Evolutionary conservation across 768 basidiomycete species (phyloP).

Genomic region (Tephrocybe sp.): DNA sequence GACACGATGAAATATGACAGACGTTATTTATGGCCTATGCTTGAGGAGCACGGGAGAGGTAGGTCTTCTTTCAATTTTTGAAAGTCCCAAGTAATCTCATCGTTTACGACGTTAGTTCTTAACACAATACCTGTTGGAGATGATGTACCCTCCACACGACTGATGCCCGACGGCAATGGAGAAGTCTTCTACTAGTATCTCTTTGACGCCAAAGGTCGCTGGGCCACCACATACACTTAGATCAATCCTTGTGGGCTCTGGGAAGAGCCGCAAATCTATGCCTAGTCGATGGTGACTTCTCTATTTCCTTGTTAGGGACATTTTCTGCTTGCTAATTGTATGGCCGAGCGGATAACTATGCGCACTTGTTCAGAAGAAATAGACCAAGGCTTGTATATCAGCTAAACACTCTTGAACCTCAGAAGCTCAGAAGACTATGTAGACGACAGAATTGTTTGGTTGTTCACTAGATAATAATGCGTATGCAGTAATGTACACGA

Average conservation of each 20-base stretch:
- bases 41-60: constrained; percentile 12
- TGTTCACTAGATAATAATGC: neutral
- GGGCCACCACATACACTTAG: constrained; percentile 21
- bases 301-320: too few species aligned
- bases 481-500: constrained; percentile 14
- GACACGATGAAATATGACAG: too few species aligned
- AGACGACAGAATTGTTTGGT: too few species aligned
- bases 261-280: neutral
- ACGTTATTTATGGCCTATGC: too few species aligned
- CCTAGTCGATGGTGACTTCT: too few species aligned
- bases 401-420: too few species aligned
- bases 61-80: neutral
- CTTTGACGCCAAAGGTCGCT: constrained; percentile 9
- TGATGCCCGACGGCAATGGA: constrained; percentile 2
- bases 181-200: constrained; percentile 19
- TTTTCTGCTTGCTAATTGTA: neutral
- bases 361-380: too few species aligned
- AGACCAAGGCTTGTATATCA: too few species aligned
- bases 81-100: neutral
- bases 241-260: constrained; percentile 22
- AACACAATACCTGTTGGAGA: constrained; percentile 5
- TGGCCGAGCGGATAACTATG: too few species aligned
- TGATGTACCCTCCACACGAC: constrained; percentile 10
- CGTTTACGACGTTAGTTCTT: constrained; percentile 3
- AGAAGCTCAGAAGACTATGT: too few species aligned